Base-by-base conservation (phyloP, 352 stramenopile species). In the Lagenidium sp. region DNA sequence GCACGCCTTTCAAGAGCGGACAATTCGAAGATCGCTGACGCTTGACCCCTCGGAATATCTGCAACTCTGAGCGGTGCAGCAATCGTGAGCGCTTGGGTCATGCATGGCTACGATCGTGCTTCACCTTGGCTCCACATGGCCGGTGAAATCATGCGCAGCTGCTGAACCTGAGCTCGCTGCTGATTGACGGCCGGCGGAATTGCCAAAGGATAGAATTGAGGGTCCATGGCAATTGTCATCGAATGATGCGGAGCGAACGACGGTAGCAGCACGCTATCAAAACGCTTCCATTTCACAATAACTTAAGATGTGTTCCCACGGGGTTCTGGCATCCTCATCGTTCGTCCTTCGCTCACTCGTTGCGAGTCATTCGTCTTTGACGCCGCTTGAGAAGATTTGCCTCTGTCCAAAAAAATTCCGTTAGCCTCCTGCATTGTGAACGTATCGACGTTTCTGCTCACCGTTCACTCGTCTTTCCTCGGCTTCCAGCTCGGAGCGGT, bases 341-440 rank as follows among this genome's bases (percentile, higher is more conserved):
- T 40, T 20, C 12, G 7, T 40, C n/a, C 34, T 40, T 18, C 34
- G 7, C 8, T 21, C 11, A 40, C 29, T 34, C 41, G 41, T 49
- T 49, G 20, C 42, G 42, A 16, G 26, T 49, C 42, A 41, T 40
- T 41, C 32, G 42, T 34, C 44, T 34, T 20, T 50, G 44, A 30
- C 44, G 44, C 13, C 44, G 44, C 44, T 50, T 50, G 16, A 50
- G 18, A 2, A 50, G 25, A 19, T 50, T 50, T 4, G 44, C 44
- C 44, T 50, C 44, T 50, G 35, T 32, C 32, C 21, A 29, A 25
- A 6, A 13, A 28, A 19, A 36, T 39, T 18, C 20, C 0, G 24
- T 26, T 2, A 31, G 20, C 7, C 21, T n/a, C 15, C 15, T n/a
- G n/a, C n/a, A n/a, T n/a, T n/a, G n/a, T n/a, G 24, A 47, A 18